Evolutionary conservation across 2,329 filamentous ascomycete genomes (phyloP).

Genomic region (Cladorrhinum sp.): DNA sequence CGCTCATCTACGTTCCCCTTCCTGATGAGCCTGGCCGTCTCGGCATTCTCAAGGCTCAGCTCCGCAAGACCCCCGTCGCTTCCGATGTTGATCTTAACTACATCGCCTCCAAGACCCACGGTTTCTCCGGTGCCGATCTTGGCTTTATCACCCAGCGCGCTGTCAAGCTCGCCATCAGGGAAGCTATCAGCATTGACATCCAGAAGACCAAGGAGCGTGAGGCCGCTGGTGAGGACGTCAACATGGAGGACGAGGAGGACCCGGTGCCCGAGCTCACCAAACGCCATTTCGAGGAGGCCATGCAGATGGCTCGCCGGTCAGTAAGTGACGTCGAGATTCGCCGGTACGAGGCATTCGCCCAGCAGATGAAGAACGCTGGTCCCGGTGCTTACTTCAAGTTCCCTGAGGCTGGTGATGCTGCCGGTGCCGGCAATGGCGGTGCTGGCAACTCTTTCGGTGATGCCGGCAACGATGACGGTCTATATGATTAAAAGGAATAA

Average conservation of each 20-base stretch:
- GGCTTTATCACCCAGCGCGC: constrained; percentile 98
- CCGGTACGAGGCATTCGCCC: constrained; percentile 95
- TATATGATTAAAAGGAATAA: constrained; percentile 73
- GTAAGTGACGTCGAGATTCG: constrained; percentile 97
- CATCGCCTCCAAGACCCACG: constrained; percentile 96
- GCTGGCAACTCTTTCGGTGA: constrained; percentile 71
- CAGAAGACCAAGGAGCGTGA: constrained; percentile 87
- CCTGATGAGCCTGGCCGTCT: constrained; percentile 88
- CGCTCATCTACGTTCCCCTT: constrained; percentile 95
- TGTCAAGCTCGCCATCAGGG: constrained; percentile 99
- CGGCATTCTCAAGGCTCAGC: constrained; percentile 89
- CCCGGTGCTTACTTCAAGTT: constrained; percentile 99
- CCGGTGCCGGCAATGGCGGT: constrained; percentile 62
- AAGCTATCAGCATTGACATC: constrained; percentile 86
- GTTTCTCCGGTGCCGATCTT: constrained; percentile 98
- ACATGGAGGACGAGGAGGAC: constrained; percentile 89
- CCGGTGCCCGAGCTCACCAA: constrained; percentile 94
- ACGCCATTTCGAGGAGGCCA: constrained; percentile 97
- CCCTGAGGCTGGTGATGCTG: constrained; percentile 67
- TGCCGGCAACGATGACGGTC: constrained; percentile 90
- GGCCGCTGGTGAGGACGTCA: constrained; percentile 73
- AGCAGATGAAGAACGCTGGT: constrained; percentile 98
- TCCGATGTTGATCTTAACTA: constrained; percentile 81
- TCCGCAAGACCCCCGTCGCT: constrained; percentile 95
- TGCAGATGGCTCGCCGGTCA: constrained; percentile 89